Evolutionary conservation across 2,329 filamentous ascomycete genomes (phyloP).

Genomic region (Hortaea sp.): DNA sequence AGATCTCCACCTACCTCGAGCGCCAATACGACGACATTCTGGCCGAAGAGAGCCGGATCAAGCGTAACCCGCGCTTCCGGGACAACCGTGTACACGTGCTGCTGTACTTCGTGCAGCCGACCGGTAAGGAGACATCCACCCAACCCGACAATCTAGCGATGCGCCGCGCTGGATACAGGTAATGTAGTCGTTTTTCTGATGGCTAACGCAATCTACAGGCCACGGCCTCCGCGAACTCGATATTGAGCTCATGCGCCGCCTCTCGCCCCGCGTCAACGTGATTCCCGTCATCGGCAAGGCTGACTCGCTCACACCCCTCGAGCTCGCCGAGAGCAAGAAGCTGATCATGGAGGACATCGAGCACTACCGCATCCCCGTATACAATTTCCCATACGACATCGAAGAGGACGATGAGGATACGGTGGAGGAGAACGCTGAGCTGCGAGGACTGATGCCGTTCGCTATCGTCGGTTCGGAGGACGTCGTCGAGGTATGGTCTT

Average conservation of each 20-base stretch:
- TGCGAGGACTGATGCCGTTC: slow-evolving; percentile 95
- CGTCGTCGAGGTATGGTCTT: slow-evolving; percentile 53
- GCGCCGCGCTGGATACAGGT: too few relatives aligned
- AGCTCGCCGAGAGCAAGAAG: slow-evolving; percentile 98
- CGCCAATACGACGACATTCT: slow-evolving; percentile 99
- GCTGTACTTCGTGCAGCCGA: slow-evolving; percentile 98
- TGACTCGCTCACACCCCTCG: slow-evolving; percentile 89
- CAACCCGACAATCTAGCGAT: background rate
- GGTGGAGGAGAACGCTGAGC: slow-evolving; percentile 96
- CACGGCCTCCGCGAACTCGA: slow-evolving; percentile 89
- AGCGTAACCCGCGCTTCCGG: slow-evolving; percentile 99
- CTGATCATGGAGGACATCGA: slow-evolving; percentile 99
- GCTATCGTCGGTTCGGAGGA: slow-evolving; percentile 98
- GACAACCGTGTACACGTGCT: slow-evolving; percentile 98
- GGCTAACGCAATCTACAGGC: slow-evolving; percentile 4
- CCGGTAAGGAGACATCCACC: slow-evolving; percentile 46
- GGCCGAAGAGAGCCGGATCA: slow-evolving; percentile 98
- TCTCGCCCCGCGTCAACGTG: slow-evolving; percentile 95
- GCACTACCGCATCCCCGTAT: slow-evolving; percentile 98
- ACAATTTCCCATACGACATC: slow-evolving; percentile 99
- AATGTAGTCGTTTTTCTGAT: too few relatives aligned
- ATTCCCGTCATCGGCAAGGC: slow-evolving; percentile 98
- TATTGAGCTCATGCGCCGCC: slow-evolving; percentile 98
- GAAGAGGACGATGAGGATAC: slow-evolving; percentile 99
- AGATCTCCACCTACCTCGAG: slow-evolving; percentile 97